Evolutionary conservation across 2,329 filamentous ascomycete genomes (phyloP).

Genomic region (Aspergillus sp.): DNA sequence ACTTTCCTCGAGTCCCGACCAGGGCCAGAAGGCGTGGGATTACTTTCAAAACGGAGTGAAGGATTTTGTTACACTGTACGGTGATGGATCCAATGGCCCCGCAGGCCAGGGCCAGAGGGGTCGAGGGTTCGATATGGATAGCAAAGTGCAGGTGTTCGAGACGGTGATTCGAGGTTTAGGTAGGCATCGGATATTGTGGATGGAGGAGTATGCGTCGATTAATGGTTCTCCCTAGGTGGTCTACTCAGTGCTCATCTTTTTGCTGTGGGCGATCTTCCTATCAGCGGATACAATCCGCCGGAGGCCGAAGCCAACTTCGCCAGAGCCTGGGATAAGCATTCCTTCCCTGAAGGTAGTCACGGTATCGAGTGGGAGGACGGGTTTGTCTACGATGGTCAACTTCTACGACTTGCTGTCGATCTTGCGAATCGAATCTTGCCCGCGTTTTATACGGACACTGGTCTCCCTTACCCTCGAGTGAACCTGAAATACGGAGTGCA

Average conservation of each 20-base stretch:
- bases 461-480: constrained; percentile 90
- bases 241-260: constrained; percentile 92
- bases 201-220: constrained; percentile 7
- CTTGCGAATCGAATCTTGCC: constrained; percentile 81
- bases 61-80: constrained; percentile 77
- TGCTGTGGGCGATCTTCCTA: constrained; percentile 85
- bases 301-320: constrained; percentile 40
- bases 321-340: constrained; percentile 43
- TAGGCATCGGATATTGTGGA: constrained; percentile 21
- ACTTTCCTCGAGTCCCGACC: constrained; percentile 66
- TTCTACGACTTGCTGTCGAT: constrained; percentile 85
- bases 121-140: constrained; percentile 88
- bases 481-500: constrained; percentile 82
- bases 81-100: constrained; percentile 72
- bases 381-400: constrained; percentile 83
- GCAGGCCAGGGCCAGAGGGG: constrained; percentile 70
- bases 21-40: constrained; percentile 62
- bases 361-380: constrained; percentile 72
- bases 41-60: constrained; percentile 81
- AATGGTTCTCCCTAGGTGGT: constrained; percentile 57
- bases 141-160: constrained; percentile 98
- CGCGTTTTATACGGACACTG: constrained; percentile 87
- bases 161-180: constrained; percentile 83
- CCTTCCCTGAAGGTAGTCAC: constrained; percentile 21
- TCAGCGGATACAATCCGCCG: constrained; percentile 69